Percentiles rank a stretch among this genome's conserved stretches.
phyloP scores from a whole-genome alignment of 2,329 filamentous ascomycete genomes.

The Fusarium chlamydosporum region DNA sequence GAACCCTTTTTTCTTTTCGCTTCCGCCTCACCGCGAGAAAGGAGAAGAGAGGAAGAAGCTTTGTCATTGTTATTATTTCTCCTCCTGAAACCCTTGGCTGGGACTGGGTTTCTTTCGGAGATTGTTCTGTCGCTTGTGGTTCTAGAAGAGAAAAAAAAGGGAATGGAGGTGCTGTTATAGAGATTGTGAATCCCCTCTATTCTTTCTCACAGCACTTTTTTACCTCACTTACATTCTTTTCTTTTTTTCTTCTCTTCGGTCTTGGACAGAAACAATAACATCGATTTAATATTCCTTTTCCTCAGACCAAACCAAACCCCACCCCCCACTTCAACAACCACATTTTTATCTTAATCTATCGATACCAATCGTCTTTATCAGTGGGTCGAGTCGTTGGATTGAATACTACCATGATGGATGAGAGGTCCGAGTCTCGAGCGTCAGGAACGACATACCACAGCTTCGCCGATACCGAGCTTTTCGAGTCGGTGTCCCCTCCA shows the following conservation, averaged over 20 bases:
- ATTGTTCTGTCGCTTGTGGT: constrained; percentile 42
- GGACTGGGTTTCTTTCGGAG: constrained; percentile 39
- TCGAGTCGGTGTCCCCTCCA: constrained; percentile 57
- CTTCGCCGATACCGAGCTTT: constrained; percentile 66
- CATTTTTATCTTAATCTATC: constrained; percentile 4
- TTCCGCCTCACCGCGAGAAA: constrained; percentile 46
- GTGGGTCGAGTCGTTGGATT: constrained; percentile 37
- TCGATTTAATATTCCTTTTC: constrained; percentile 6
- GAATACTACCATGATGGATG: constrained; percentile 49
- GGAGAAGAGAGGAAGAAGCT: constrained; percentile 2
- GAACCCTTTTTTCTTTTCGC: constrained; percentile 24
- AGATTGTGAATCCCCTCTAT: constrained; percentile 29
- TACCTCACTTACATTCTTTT: constrained; percentile 19
- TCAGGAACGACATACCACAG: constrained; percentile 69
- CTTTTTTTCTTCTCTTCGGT: background rate
- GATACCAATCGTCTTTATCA: background rate
- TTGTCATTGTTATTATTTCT: constrained; percentile 3
- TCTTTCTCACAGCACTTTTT: constrained; percentile 15
- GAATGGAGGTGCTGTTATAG: constrained; percentile 34
- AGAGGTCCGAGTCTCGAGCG: constrained; percentile 59
- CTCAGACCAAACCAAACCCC: background rate
- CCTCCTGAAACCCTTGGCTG: constrained; percentile 41
- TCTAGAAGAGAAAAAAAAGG: constrained; percentile 15
- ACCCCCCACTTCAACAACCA: constrained; percentile 5
- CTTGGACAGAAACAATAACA: constrained; percentile 12